Percentiles rank a stretch among this genome's conserved stretches.
phyloP scores from a whole-genome alignment of 2,329 filamentous ascomycete species.

The Claviceps digitariae region DNA sequence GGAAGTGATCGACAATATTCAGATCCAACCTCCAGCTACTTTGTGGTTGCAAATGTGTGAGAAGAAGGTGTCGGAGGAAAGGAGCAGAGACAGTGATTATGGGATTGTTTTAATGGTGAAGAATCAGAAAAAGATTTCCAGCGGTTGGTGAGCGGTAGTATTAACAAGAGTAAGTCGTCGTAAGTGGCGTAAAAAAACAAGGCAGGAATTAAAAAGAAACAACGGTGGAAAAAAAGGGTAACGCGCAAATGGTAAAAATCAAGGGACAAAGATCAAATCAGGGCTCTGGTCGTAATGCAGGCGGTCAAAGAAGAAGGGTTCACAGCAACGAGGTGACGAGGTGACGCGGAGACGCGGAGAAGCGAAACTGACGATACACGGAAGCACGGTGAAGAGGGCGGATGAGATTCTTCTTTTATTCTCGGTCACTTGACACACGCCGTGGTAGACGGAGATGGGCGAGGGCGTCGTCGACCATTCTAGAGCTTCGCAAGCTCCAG shows the following conservation, averaged over 20 bases:
- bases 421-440: conserved; percentile 8
- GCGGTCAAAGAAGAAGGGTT: background rate
- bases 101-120: background rate
- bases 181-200: background rate
- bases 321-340: background rate
- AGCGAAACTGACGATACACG: background rate
- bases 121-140: background rate
- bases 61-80: no score
- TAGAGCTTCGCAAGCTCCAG: conserved; percentile 4
- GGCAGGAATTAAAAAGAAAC: background rate
- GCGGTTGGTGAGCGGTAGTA: background rate
- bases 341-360: background rate
- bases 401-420: conserved; percentile 6
- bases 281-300: background rate
- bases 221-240: background rate
- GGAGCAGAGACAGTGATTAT: background rate
- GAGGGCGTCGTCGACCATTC: conserved; percentile 3
- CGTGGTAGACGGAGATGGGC: conserved; percentile 8
- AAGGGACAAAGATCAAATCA: background rate
- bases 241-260: background rate
- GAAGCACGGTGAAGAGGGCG: background rate
- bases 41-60: no score
- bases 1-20: background rate
- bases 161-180: background rate
- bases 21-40: background rate